Percentiles rank a stretch among this genome's conserved stretches.
These are phyloP conservation scores for Fusarium sp. DNA, from an alignment of 2,329 filamentous ascomycete genomes.

Conservation along the genomic window DNA sequence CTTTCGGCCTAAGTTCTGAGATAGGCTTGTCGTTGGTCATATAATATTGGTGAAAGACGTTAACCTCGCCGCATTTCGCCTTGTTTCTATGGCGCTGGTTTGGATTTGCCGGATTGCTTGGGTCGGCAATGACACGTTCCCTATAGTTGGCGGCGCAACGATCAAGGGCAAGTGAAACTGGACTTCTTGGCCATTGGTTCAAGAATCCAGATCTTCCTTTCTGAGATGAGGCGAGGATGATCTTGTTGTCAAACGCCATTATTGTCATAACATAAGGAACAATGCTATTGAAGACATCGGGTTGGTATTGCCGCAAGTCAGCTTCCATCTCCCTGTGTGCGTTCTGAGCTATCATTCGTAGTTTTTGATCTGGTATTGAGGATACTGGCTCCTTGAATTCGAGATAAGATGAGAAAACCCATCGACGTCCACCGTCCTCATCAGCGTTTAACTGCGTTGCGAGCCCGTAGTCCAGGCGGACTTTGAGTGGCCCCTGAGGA, in stretches of 20 bases:
- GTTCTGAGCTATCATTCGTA: not conserved
- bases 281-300: too few species aligned
- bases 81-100: not conserved
- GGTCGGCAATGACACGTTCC: not conserved
- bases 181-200: not conserved
- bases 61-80: slow-evolving; percentile 9
- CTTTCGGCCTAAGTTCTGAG: not conserved
- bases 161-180: not conserved
- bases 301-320: too few species aligned
- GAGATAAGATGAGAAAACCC: not conserved
- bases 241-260: slow-evolving; percentile 12
- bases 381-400: not conserved
- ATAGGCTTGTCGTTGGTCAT: not conserved
- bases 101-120: not conserved
- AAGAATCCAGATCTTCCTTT: slow-evolving; percentile 1
- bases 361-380: not conserved
- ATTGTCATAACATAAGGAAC: not conserved
- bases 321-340: not conserved
- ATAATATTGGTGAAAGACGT: not conserved
- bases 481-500: not conserved
- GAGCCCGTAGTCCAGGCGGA: not conserved
- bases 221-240: slow-evolving; percentile 14
- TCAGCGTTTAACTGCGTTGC: not conserved
- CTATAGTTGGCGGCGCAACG: not conserved
- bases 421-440: not conserved